A percentile compares a stretch with the other conserved stretches of the same genome.
Conservation (phyloP, 257 asterid species). For the Salvia splendens region DNA sequence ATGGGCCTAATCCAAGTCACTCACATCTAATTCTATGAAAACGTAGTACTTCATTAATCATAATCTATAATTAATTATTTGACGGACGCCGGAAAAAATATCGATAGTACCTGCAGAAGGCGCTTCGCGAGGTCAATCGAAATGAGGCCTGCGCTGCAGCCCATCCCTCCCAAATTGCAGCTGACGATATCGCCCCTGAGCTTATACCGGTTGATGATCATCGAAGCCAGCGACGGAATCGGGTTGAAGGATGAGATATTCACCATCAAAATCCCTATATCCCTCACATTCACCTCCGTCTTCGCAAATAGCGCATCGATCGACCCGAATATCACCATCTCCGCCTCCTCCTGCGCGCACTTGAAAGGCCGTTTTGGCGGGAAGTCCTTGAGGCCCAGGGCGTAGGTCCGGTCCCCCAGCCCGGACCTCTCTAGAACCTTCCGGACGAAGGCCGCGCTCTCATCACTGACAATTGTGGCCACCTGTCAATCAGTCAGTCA, state of each 20-base stretch:
- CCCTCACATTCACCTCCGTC: conserved; percentile 42
- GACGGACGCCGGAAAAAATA: neutral
- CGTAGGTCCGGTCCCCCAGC: conserved; percentile 41
- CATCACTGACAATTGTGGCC: conserved; percentile 22
- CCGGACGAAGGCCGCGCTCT: conserved; percentile 34
- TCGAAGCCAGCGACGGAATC: conserved; percentile 54
- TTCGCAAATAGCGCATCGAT: conserved; percentile 49
- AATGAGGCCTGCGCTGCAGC: conserved; percentile 59
- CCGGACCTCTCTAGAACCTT: conserved; percentile 48
- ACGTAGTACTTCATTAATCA: too few species aligned
- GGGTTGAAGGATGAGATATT: conserved; percentile 51
- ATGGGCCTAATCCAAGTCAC: neutral
- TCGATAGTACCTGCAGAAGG: conserved; percentile 42
- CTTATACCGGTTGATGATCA: conserved; percentile 59
- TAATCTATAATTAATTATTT: too few species aligned
- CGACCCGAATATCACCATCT: conserved; percentile 48
- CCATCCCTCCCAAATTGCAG: conserved; percentile 64
- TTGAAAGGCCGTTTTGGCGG: conserved; percentile 36
- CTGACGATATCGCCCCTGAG: conserved; percentile 51
- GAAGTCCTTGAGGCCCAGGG: conserved; percentile 28
- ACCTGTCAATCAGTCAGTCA: too few species aligned
- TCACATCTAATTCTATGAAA: too few species aligned
- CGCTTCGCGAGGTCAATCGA: conserved; percentile 54
- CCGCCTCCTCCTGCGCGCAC: conserved; percentile 45
- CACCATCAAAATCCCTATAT: conserved; percentile 54